Conservation (phyloP, 306 rosid genomes). For the Ochetophila trinervis region DNA sequence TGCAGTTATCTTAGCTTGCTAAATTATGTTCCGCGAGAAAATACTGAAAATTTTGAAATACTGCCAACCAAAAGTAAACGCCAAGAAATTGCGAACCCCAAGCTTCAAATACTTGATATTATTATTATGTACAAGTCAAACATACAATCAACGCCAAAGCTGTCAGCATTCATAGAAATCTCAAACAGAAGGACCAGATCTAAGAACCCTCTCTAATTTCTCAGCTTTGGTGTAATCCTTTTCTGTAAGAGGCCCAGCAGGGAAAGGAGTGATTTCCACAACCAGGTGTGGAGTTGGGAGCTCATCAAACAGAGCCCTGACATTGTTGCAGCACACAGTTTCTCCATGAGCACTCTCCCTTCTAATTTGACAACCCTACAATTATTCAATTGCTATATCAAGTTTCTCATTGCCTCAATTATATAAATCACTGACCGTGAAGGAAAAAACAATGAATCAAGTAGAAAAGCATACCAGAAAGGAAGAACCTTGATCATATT, state of each 20-base stretch:
- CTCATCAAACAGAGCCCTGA: conserved; percentile 94
- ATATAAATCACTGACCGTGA: background rate
- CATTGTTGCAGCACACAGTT: conserved; percentile 95
- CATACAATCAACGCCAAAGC: conserved; percentile 4
- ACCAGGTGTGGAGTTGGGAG: conserved; percentile 87
- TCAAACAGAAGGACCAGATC: conserved; percentile 85
- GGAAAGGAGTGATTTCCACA: conserved; percentile 88
- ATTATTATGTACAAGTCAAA: conserved; percentile 26
- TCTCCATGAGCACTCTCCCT: conserved; percentile 98
- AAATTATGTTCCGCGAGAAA: no score
- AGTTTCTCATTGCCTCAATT: background rate
- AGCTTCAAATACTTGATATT: background rate
- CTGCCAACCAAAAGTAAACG: background rate
- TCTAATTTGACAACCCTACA: conserved; percentile 91
- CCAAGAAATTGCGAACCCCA: background rate
- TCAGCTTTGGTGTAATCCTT: conserved; percentile 87
- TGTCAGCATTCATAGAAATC: background rate
- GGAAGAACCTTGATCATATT: background rate
- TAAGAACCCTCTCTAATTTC: conserved; percentile 83
- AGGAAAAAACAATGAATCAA: background rate
- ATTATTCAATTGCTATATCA: conserved; percentile 16
- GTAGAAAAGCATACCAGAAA: background rate
- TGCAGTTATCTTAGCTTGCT: no score
- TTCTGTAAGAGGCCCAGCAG: conserved; percentile 71
- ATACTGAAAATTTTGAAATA: no score